These are phyloP conservation scores for Paxillus rubicundulus DNA, from an alignment of 768 basidiomycete species.

Conservation along the genomic window DNA sequence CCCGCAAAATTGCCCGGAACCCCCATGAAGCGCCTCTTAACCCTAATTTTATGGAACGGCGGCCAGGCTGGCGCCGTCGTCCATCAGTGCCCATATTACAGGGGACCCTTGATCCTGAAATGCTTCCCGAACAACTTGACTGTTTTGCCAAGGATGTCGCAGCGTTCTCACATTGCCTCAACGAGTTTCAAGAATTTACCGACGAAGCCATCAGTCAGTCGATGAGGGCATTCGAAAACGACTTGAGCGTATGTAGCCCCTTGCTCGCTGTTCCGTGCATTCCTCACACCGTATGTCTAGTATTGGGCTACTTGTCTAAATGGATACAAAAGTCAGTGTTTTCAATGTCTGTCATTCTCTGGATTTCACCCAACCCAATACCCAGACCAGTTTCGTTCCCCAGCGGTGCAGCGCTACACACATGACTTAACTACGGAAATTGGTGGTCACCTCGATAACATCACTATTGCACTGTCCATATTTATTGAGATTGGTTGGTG, in stretches of 20 bases:
- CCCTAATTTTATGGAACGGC: conserved; percentile 29
- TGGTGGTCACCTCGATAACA: conserved; percentile 49
- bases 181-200: conserved; percentile 54
- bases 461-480: conserved; percentile 43
- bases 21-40: conserved; percentile 35
- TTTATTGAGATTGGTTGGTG: conserved; percentile 51
- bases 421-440: conserved; percentile 48
- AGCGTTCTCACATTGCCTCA: conserved; percentile 46
- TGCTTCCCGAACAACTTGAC: conserved; percentile 45
- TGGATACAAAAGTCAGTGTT: conserved; percentile 41
- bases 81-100: conserved; percentile 36
- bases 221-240: conserved; percentile 45
- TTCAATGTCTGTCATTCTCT: neutral
- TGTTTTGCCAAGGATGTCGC: conserved; percentile 45
- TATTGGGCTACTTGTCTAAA: conserved; percentile 50
- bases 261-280: neutral
- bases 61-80: conserved; percentile 31
- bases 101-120: conserved; percentile 43
- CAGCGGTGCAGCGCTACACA: conserved; percentile 50
- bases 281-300: conserved; percentile 21
- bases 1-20: conserved; percentile 41
- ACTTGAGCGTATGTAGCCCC: conserved; percentile 38
- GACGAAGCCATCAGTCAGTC: conserved; percentile 50
- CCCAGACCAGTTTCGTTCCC: conserved; percentile 47
- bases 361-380: neutral